These are phyloP conservation scores for Arabidopsis thaliana DNA, from an alignment of 345 rosid genomes.

Conservation along the genomic window TAIR10.1 NC_003076.8:21712501-21713000, in stretches of 20 bases:
- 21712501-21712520: background rate
- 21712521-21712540: conserved; percentile 19
- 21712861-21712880: conserved; percentile 38
- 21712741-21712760: background rate
- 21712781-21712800: conserved; percentile 8
- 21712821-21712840: background rate
- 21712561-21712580: background rate
- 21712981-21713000: no score
- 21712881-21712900: conserved; percentile 12
- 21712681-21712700: background rate
- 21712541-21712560: background rate
- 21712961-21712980: background rate
- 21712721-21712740: background rate
- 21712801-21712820: conserved; percentile 31
- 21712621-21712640: conserved; percentile 28
- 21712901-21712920: background rate
- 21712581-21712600: conserved; percentile 24
- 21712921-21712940: background rate
- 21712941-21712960: background rate
- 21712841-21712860: conserved; percentile 43
- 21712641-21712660: conserved; percentile 26
- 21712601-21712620: background rate
- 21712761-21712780: background rate
- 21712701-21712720: background rate
- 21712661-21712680: conserved; percentile 21